These are phyloP conservation scores for Chrysanthemum makinoi DNA, from an alignment of 129 eudicot genomes.

Conservation along the genomic window DNA sequence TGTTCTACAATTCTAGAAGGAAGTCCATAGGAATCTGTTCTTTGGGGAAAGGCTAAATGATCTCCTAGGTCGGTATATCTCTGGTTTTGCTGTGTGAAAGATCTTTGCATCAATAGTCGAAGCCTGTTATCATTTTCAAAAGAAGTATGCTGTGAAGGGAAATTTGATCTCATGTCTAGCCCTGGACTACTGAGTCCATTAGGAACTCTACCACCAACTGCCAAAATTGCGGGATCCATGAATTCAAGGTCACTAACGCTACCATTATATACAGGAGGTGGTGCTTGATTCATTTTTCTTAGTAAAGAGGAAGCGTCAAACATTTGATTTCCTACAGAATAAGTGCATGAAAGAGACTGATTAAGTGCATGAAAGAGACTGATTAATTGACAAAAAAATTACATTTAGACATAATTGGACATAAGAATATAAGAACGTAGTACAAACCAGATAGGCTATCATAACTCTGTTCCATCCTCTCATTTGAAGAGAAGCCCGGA, in stretches of 20 bases:
- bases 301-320: conserved; percentile 47
- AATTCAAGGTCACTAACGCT: conserved; percentile 68
- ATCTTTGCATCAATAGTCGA: conserved; percentile 66
- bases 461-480: conserved; percentile 60
- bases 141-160: conserved; percentile 45
- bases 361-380: background rate
- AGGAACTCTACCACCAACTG: conserved; percentile 88
- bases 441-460: conserved; percentile 63
- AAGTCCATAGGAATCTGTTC: conserved; percentile 54
- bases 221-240: conserved; percentile 93
- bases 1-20: conserved; percentile 61
- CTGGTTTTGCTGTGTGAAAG: conserved; percentile 65
- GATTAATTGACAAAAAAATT: background rate
- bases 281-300: conserved; percentile 67
- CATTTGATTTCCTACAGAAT: conserved; percentile 58
- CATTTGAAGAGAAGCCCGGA: conserved; percentile 81
- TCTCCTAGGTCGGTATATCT: conserved; percentile 55
- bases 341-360: background rate
- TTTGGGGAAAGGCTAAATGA: conserved; percentile 36
- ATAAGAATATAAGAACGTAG: background rate
- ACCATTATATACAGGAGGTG: conserved; percentile 46
- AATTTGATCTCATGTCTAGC: conserved; percentile 52
- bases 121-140: conserved; percentile 70
- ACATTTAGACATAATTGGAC: background rate
- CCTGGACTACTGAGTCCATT: conserved; percentile 46